Evolutionary conservation across 768 basidiomycete genomes (phyloP).

Genomic region (Hemileccinum impolitum): DNA sequence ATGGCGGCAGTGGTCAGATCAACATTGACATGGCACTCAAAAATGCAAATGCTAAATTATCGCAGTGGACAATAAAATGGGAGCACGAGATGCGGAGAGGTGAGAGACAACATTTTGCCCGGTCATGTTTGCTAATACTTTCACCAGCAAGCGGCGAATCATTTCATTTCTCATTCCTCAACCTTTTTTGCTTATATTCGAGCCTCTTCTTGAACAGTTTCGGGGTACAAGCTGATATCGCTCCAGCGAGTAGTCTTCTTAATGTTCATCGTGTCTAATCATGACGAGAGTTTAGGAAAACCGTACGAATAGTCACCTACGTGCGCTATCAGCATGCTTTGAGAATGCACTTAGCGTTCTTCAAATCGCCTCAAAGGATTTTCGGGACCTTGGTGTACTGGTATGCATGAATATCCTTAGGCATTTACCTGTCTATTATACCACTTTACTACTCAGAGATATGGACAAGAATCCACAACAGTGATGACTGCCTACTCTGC

Average conservation of each 20-base stretch:
- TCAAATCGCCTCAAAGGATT: conserved; percentile 69
- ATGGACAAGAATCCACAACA: conserved; percentile 80
- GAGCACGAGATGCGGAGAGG: conserved; percentile 69
- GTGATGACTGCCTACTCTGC: conserved; percentile 87
- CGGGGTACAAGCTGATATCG: conserved; percentile 64
- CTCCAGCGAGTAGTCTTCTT: conserved; percentile 43
- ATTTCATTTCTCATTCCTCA: conserved; percentile 75
- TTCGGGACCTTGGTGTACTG: conserved; percentile 69
- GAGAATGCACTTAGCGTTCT: conserved; percentile 71
- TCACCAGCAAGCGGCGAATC: conserved; percentile 61
- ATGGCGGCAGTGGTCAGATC: conserved; percentile 53
- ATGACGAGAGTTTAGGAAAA: conserved; percentile 41
- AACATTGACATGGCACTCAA: conserved; percentile 71
- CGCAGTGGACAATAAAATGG: conserved; percentile 73
- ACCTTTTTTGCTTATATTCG: conserved; percentile 73
- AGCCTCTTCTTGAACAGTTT: conserved; percentile 83
- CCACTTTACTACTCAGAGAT: conserved; percentile 48
- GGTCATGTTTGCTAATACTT: conserved; percentile 4
- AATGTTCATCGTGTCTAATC: background rate
- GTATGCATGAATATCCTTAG: conserved; percentile 46
- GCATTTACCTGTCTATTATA: background rate
- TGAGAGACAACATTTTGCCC: conserved; percentile 25
- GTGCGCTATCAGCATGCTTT: conserved; percentile 69
- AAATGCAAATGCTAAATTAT: conserved; percentile 69
- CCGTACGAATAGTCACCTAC: conserved; percentile 56